These are phyloP conservation scores for Aspergillus clavatus DNA, from an alignment of 2,329 filamentous ascomycete species.

Conservation along the genomic window DNA sequence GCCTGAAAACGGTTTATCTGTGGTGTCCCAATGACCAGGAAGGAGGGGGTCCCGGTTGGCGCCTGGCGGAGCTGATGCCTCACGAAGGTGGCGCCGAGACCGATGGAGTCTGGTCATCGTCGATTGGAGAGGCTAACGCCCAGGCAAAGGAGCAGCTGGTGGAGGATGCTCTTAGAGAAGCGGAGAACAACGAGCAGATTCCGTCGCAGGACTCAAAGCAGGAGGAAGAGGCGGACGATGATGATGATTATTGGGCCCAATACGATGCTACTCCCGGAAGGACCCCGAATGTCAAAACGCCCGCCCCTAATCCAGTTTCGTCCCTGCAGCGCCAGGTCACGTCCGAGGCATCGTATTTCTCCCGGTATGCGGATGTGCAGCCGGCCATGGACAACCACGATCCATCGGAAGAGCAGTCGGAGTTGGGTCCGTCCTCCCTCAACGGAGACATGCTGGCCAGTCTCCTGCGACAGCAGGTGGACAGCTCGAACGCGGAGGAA, in stretches of 20 bases:
- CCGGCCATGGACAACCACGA: conserved; percentile 61
- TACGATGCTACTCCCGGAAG: conserved; percentile 55
- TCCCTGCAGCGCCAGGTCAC: conserved; percentile 28
- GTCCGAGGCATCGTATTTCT: conserved; percentile 57
- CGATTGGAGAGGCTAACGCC: conserved; percentile 53
- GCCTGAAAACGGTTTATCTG: conserved; percentile 52
- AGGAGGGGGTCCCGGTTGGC: conserved; percentile 52
- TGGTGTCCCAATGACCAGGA: conserved; percentile 58
- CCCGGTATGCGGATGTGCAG: conserved; percentile 58
- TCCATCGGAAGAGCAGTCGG: conserved; percentile 50
- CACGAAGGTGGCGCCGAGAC: conserved; percentile 47
- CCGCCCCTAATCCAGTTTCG: conserved; percentile 24
- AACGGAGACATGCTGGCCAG: conserved; percentile 48
- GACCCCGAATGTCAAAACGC: conserved; percentile 44
- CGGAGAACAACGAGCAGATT: conserved; percentile 19
- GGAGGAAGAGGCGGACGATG: conserved; percentile 51
- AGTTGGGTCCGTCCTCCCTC: conserved; percentile 49
- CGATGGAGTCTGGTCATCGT: conserved; percentile 49
- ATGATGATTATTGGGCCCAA: conserved; percentile 61
- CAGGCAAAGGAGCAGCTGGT: conserved; percentile 35
- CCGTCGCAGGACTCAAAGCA: conserved; percentile 18
- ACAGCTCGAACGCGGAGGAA: conserved; percentile 19
- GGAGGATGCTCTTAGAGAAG: conserved; percentile 33
- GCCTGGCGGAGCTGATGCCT: conserved; percentile 54
- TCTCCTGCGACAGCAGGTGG: conserved; percentile 37